phyloP scores from a whole-genome alignment of 2,329 filamentous ascomycete genomes.

The Aspergillus sp. region DNA sequence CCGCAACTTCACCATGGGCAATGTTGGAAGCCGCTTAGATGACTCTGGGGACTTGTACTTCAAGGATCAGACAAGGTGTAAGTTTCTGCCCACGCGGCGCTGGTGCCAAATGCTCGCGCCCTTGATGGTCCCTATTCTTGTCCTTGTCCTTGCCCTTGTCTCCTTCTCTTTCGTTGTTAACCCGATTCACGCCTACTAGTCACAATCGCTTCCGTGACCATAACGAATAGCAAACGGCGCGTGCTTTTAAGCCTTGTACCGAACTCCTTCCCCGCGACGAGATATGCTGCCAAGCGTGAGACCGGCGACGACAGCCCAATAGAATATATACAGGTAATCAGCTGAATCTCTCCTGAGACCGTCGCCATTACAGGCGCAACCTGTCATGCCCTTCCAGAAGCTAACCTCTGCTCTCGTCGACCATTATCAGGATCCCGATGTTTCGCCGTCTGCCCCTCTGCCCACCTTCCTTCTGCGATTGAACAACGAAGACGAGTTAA shows the following conservation, averaged over 20 bases:
- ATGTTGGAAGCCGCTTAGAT: constrained; percentile 84
- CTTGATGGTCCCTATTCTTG: neutral
- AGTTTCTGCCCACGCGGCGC: constrained; percentile 26
- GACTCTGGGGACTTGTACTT: constrained; percentile 77
- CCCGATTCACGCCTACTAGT: constrained; percentile 57
- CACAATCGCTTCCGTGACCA: constrained; percentile 77
- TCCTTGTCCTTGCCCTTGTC: neutral
- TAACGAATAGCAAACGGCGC: constrained; percentile 78
- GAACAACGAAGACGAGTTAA: constrained; percentile 85
- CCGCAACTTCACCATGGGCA: constrained; percentile 71
- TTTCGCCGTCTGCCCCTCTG: constrained; percentile 43
- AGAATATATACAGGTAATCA: constrained; percentile 84
- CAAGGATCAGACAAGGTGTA: constrained; percentile 90
- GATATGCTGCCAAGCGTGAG: constrained; percentile 72
- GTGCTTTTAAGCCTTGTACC: constrained; percentile 76
- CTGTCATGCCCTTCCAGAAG: neutral
- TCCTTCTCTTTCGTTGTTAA: neutral
- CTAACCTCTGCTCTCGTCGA: constrained; percentile 24
- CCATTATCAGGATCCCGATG: constrained; percentile 71
- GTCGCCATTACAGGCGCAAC: neutral
- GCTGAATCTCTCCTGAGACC: neutral
- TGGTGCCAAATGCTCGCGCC: neutral
- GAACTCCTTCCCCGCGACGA: constrained; percentile 83
- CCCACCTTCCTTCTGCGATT: constrained; percentile 85
- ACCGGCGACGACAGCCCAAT: constrained; percentile 72